A percentile compares a stretch with the other conserved stretches of the same genome.
Evolutionary conservation across 2,329 filamentous ascomycete species (phyloP).

Genomic region (Ascochyta clinopodiicola): DNA sequence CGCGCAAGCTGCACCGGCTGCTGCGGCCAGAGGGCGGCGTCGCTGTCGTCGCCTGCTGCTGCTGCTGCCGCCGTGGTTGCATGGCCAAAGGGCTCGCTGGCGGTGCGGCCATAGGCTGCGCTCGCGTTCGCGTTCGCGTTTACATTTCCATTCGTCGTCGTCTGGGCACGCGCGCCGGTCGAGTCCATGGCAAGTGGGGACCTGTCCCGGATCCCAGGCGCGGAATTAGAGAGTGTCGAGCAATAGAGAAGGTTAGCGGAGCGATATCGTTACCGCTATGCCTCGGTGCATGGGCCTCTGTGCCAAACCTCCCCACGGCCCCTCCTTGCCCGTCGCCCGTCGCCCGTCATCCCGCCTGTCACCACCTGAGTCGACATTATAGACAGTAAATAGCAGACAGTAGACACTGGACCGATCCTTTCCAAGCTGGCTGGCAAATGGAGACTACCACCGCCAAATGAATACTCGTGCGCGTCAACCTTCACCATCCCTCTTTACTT

Average conservation of each 20-base stretch:
- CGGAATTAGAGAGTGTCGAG: slow-evolving; percentile 14
- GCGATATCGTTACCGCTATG: slow-evolving; percentile 14
- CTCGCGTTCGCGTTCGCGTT: not conserved
- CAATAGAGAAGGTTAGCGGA: slow-evolving; percentile 2
- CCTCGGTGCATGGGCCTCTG: not conserved
- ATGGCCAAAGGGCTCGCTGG: slow-evolving; percentile 6
- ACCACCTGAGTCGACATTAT: not conserved
- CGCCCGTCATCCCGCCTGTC: slow-evolving; percentile 5
- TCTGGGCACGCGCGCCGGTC: slow-evolving; percentile 21
- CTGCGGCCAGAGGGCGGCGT: slow-evolving; percentile 25
- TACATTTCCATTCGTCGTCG: not conserved
- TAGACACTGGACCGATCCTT: not conserved
- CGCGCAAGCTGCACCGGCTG: slow-evolving; percentile 41
- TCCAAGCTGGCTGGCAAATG: not conserved
- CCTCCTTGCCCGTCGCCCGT: not conserved
- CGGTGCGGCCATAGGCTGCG: slow-evolving; percentile 1
- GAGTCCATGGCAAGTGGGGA: slow-evolving; percentile 33
- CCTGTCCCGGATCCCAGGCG: slow-evolving; percentile 19
- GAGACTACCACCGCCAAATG: not conserved
- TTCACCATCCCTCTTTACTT: not conserved
- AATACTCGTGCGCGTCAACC: too few species aligned
- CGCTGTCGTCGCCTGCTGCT: slow-evolving; percentile 18
- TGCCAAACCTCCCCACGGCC: not conserved
- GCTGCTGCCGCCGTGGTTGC: not conserved
- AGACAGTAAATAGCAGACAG: too few species aligned